Conservation (phyloP, 164 flowering plant genomes). For the Vitis cinerea region DNA sequence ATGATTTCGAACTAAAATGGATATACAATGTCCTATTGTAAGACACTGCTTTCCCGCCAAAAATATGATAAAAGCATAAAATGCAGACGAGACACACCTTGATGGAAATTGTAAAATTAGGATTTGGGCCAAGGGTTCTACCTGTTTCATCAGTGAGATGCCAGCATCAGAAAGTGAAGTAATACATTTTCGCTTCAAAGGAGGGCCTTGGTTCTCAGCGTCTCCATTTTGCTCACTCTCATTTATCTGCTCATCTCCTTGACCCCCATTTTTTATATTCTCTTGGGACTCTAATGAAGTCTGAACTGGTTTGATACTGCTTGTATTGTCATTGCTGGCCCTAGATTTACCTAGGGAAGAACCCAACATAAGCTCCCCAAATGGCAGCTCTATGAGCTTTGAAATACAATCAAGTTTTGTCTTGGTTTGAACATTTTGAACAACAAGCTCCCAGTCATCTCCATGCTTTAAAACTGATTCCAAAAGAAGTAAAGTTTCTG, state of each 20-base stretch:
- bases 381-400: slow-evolving; percentile 80
- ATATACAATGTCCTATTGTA: too few relatives aligned
- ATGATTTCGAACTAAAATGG: too few relatives aligned
- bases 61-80: too few relatives aligned
- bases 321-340: slow-evolving; percentile 13
- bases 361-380: slow-evolving; percentile 69
- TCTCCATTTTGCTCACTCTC: slow-evolving; percentile 37
- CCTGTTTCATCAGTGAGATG: slow-evolving; percentile 82
- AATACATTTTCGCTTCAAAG: slow-evolving; percentile 49
- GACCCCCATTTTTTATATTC: slow-evolving; percentile 24
- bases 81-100: too few relatives aligned
- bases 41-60: too few relatives aligned
- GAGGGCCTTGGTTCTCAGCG: slow-evolving; percentile 39
- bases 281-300: slow-evolving; percentile 37
- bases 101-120: too few relatives aligned
- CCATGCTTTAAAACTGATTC: slow-evolving; percentile 85
- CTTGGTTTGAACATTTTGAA: slow-evolving; percentile 66
- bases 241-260: slow-evolving; percentile 19
- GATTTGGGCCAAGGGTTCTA: slow-evolving; percentile 10
- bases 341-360: slow-evolving; percentile 20
- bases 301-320: slow-evolving; percentile 22
- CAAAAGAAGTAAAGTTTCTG: slow-evolving; percentile 75
- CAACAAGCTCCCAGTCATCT: slow-evolving; percentile 90
- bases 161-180: slow-evolving; percentile 44
- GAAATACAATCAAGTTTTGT: slow-evolving; percentile 76